A percentile compares a stretch with the other conserved stretches of the same genome.
These are phyloP conservation scores for Chenopodium album DNA, from an alignment of 148 eudicot genomes.

Conservation along the genomic window DNA sequence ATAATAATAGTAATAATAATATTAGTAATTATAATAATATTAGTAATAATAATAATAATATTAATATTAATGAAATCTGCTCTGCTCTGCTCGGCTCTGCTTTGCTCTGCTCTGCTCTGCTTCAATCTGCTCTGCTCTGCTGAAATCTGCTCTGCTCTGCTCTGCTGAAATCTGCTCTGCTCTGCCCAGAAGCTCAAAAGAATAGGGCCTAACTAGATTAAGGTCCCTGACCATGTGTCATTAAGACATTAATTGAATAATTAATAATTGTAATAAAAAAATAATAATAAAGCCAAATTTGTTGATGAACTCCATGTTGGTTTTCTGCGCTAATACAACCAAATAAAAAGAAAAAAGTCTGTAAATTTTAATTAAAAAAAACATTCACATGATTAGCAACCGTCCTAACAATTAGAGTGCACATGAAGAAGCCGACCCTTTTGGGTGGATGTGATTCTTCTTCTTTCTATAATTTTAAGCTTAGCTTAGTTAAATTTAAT, in stretches of 20 bases:
- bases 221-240: background rate
- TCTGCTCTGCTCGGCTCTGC: too few relatives aligned
- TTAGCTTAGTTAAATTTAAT: too few relatives aligned
- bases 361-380: background rate
- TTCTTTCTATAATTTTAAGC: background rate
- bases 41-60: too few relatives aligned
- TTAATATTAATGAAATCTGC: too few relatives aligned
- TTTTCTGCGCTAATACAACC: slow-evolving; percentile 3
- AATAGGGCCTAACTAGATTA: too few relatives aligned
- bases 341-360: background rate
- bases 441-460: background rate
- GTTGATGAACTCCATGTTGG: slow-evolving; percentile 21
- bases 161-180: too few relatives aligned
- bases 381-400: slow-evolving; percentile 18
- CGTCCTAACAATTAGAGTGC: slow-evolving; percentile 10
- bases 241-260: background rate
- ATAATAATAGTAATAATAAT: too few relatives aligned
- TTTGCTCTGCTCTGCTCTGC: too few relatives aligned
- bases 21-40: too few relatives aligned
- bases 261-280: background rate
- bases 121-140: too few relatives aligned
- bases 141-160: too few relatives aligned
- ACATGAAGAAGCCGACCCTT: slow-evolving; percentile 20
- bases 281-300: slow-evolving; percentile 12
- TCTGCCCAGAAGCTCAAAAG: too few relatives aligned